A percentile compares a stretch with the other conserved stretches of the same genome.
Conservation (phyloP, 2,329 filamentous ascomycete genomes). For the Paraphoma sp. region DNA sequence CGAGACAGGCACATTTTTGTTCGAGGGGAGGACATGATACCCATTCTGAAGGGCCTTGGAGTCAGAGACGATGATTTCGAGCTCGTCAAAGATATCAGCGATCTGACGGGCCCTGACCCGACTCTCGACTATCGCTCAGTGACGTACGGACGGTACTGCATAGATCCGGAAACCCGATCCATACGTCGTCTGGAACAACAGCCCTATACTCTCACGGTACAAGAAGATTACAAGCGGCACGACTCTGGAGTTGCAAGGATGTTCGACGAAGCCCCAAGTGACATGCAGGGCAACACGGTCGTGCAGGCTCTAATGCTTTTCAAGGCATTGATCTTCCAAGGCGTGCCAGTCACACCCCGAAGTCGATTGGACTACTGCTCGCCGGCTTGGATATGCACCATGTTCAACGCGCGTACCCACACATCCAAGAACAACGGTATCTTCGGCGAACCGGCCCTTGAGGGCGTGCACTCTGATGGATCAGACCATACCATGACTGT, state of each 20-base stretch:
- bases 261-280: constrained; percentile 3
- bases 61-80: constrained; percentile 4
- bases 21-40: constrained; percentile 3
- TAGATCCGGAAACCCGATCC: constrained; percentile 5
- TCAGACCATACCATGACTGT: constrained; percentile 4
- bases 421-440: neutral
- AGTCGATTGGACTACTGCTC: neutral
- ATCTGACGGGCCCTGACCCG: constrained; percentile 3
- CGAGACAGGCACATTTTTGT: constrained; percentile 1
- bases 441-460: constrained; percentile 5
- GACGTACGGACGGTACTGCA: constrained; percentile 3
- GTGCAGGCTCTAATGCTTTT: constrained; percentile 5
- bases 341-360: constrained; percentile 1
- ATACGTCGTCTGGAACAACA: neutral
- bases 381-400: constrained; percentile 1
- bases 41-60: constrained; percentile 2
- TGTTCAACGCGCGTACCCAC: constrained; percentile 7
- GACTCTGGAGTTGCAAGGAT: constrained; percentile 2
- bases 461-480: constrained; percentile 3
- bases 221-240: constrained; percentile 7
- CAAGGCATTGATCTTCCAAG: constrained; percentile 4
- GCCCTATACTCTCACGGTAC: constrained; percentile 2
- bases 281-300: constrained; percentile 7
- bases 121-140: constrained; percentile 4
- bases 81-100: constrained; percentile 2